Base-by-base conservation (phyloP, 768 basidiomycete species). In the Auriscalpium orientale region DNA sequence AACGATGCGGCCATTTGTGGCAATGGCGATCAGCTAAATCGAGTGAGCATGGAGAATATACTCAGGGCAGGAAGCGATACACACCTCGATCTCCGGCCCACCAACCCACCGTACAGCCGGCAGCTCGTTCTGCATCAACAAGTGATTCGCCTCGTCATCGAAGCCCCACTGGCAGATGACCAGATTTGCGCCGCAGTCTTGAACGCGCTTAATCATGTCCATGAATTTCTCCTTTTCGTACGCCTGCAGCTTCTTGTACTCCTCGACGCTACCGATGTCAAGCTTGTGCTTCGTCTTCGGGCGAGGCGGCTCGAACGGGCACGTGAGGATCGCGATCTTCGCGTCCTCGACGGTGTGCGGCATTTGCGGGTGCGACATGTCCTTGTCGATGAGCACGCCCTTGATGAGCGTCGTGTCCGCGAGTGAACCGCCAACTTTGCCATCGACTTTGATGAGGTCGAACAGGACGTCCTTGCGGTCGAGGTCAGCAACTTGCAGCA, bases 111-210 rank as follows among this genome's bases (percentile, higher is more conserved):
- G 81, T 34, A 98, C 95, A 33, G 97, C 91, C 45, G 97, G 97
- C 37, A 99, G 78, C 13, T 95, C 91, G 64, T 98, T 98, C 76
- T 97, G 94, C 91, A 98, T 93, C 61, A 99, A 72, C 64, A 98
- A 62, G 69, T 98, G 97, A 68, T 99, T 99, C 46, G 97, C 97
- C 73, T 99, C 97, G 66, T 99, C 97, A 68, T 99, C 97, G 67
- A 99, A 99, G 58, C 97, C 97, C 97, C 97, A 99, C 68, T 99
- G 97, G 72, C 97, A 99, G 64, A 99, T 98, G 62, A 99, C 97
- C 57, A 99, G 73, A 72, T 99, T 99, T 13, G 97, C 95, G 38
- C 97, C 97, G 15, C 95, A 89, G 64, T 95, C 87, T 71, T 98
- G 95, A 56, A 98, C 95, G 69, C 83, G 76, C 72, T 89, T 87